Base-by-base conservation (phyloP, 208 protist genomes). In the Trypanosomatidae sp. region DNA sequence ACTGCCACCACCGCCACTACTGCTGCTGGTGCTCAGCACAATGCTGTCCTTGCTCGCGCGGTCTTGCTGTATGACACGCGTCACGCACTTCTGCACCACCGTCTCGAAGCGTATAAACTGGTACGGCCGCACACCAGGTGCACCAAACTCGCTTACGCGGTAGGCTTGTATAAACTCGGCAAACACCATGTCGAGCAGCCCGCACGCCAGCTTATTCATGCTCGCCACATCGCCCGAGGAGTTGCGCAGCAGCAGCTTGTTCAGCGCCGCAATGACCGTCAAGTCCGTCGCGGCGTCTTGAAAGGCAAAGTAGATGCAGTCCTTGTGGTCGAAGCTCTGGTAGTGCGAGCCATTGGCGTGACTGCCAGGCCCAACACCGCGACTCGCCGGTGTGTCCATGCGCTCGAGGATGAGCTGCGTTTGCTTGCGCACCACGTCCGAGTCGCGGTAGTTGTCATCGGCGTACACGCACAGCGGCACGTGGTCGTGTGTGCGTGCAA, bases 91-190 rank as follows among this genome's bases (percentile, higher is more conserved):
- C 21, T 82, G 72, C 20, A 94, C 61, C n/a, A 61, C 68, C 2
- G 75, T 62, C 28, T 94, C 82, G 45, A 94, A 94, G 56, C 86
- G 81, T 43, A 90, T 91, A 47, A 88, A 94, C 39, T 94, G 81
- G 50, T 73, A 94, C 2, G 82, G 70, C 1, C 77, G 62, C 26
- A 93, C 53, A 53, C 61, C 69, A 3, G 44, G 44, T 0, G 67
- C 67, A 2, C 26, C 23, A 49, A 90, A 73, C 42, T 90, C 72
- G 32, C 49, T 62, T 3, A 67, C 41, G 6, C 56, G 59, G 60
- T 80, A 78, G 44, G 44, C 33, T 28, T 77, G 63, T 3, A 63
- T 79, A 44, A 93, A 93, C 55, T 82, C 77, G 1, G 78, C 50
- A 52, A 90, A 88, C 22, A 93, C 54, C 10, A 54, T 50, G 53